Conservation (phyloP, 495 filamentous ascomycete genomes). For the Clavariopsis aquatica region DNA sequence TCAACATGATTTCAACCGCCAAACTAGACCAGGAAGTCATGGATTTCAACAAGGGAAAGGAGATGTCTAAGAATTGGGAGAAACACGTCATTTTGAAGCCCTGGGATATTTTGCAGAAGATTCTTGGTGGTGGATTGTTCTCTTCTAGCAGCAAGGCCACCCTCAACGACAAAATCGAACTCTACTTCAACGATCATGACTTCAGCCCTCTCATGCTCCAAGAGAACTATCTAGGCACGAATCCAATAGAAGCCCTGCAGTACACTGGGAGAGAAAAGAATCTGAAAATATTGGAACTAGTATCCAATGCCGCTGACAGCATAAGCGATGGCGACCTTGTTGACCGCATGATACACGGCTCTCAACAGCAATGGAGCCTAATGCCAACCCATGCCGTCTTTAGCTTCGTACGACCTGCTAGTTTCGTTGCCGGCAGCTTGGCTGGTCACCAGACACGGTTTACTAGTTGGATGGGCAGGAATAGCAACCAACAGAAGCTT, state of each 20-base stretch:
- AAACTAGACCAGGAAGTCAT: conserved; percentile 80
- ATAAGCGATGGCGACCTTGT: conserved; percentile 97
- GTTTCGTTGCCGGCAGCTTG: conserved; percentile 78
- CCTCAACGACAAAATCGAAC: conserved; percentile 94
- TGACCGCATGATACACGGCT: conserved; percentile 96
- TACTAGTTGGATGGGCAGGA: conserved; percentile 90
- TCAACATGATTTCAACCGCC: conserved; percentile 96
- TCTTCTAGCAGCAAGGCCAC: conserved; percentile 75
- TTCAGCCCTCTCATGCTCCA: conserved; percentile 97
- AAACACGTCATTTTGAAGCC: conserved; percentile 95
- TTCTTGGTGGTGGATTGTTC: conserved; percentile 86
- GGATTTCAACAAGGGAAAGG: conserved; percentile 77
- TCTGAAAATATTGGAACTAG: conserved; percentile 78
- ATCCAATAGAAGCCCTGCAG: conserved; percentile 61
- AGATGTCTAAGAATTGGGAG: conserved; percentile 97
- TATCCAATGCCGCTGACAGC: conserved; percentile 84
- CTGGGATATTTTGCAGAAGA: conserved; percentile 95
- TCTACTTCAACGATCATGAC: conserved; percentile 99
- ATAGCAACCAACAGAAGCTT: conserved; percentile 85
- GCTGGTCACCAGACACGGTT: conserved; percentile 60
- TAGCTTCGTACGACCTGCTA: conserved; percentile 90
- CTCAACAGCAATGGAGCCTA: conserved; percentile 95
- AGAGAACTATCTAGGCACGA: conserved; percentile 90
- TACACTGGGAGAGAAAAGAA: conserved; percentile 65
- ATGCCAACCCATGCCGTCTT: conserved; percentile 98